Conservation (phyloP, 495 filamentous ascomycete species). For the Platismatia glauca region DNA sequence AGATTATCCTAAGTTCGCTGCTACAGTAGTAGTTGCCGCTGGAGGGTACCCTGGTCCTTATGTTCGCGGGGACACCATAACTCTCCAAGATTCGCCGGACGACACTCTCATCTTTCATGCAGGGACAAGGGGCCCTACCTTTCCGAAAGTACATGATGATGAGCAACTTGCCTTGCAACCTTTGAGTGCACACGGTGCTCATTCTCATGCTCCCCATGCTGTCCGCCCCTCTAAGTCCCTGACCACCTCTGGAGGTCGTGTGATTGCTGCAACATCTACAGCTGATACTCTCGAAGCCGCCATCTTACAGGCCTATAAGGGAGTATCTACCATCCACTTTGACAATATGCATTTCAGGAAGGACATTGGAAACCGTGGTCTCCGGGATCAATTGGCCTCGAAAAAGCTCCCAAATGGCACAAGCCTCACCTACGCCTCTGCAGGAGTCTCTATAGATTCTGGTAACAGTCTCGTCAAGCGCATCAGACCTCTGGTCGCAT, state of each 20-base stretch:
- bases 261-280: slow-evolving; percentile 79
- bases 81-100: too few relatives aligned
- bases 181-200: background rate
- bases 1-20: slow-evolving; percentile 58
- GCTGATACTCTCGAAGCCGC: slow-evolving; percentile 69
- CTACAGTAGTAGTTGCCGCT: slow-evolving; percentile 88
- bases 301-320: slow-evolving; percentile 72
- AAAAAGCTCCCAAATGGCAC: slow-evolving; percentile 24
- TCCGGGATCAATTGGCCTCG: slow-evolving; percentile 28
- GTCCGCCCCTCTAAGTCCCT: slow-evolving; percentile 29
- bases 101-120: slow-evolving; percentile 83
- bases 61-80: slow-evolving; percentile 71
- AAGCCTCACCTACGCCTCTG: slow-evolving; percentile 63
- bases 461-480: slow-evolving; percentile 83
- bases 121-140: slow-evolving; percentile 55
- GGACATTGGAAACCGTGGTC: slow-evolving; percentile 75
- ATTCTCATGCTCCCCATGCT: background rate
- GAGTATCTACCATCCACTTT: slow-evolving; percentile 71
- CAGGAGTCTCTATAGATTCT: slow-evolving; percentile 85
- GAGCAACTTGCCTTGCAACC: slow-evolving; percentile 2
- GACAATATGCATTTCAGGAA: slow-evolving; percentile 85
- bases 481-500: slow-evolving; percentile 75
- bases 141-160: slow-evolving; percentile 33
- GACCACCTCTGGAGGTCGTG: slow-evolving; percentile 73
- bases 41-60: slow-evolving; percentile 89